Evolutionary conservation across 768 basidiomycete species (phyloP).

Genomic region (Suillus discolor): DNA sequence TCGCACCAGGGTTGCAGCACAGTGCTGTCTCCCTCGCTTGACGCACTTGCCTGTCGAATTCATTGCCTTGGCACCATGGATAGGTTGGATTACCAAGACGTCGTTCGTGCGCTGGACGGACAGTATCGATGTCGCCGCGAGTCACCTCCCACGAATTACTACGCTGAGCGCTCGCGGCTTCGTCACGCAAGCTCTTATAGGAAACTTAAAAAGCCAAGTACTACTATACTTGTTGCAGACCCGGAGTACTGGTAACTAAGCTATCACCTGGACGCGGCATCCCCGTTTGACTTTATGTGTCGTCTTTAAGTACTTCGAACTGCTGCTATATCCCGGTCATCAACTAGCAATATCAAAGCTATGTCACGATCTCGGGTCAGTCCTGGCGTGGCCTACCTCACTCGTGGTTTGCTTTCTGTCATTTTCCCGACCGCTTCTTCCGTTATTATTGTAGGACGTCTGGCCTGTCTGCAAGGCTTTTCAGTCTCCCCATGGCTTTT

Average conservation of each 20-base stretch:
- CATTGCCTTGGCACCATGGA: background rate
- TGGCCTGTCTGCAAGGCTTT: slow-evolving; percentile 15
- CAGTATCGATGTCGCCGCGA: background rate
- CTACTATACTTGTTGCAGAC: background rate
- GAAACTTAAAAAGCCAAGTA: background rate
- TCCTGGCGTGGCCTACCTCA: slow-evolving; percentile 28
- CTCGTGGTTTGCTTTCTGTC: slow-evolving; percentile 16
- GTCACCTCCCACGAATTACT: background rate
- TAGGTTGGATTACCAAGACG: background rate
- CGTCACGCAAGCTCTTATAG: background rate
- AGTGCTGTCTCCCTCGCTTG: background rate
- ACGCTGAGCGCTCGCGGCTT: background rate
- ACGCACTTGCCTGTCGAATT: background rate
- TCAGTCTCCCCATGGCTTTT: slow-evolving; percentile 10
- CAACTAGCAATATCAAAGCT: background rate
- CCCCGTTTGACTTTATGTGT: background rate
- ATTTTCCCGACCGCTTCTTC: slow-evolving; percentile 15
- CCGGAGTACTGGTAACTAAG: background rate
- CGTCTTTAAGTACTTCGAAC: background rate
- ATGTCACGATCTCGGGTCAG: slow-evolving; percentile 1
- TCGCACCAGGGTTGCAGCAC: background rate
- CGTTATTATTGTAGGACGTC: slow-evolving; percentile 15
- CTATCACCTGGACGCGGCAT: background rate
- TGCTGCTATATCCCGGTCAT: background rate
- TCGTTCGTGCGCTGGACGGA: background rate